These are phyloP conservation scores for Ammopiptanthus mongolicus DNA, from an alignment of 306 rosid species.

Conservation along the genomic window DNA sequence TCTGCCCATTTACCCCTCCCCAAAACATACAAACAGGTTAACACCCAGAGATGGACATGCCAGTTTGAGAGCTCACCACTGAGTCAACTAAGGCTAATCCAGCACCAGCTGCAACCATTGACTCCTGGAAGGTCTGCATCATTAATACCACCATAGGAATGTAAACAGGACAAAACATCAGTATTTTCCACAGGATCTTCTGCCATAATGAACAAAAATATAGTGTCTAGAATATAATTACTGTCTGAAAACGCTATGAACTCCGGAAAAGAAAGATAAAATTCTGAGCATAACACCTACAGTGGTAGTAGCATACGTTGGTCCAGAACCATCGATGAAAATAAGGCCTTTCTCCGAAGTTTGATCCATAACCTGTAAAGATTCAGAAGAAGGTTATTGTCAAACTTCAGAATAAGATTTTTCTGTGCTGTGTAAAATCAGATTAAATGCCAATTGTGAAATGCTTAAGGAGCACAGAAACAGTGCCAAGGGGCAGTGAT, in stretches of 20 bases:
- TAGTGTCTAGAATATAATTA: slow-evolving; percentile 1
- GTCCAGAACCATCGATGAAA: slow-evolving; percentile 77
- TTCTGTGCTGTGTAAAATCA: background rate
- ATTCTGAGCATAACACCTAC: slow-evolving; percentile 38
- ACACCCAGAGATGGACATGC: slow-evolving; percentile 46
- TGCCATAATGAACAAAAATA: background rate
- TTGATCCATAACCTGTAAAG: slow-evolving; percentile 65
- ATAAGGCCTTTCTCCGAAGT: slow-evolving; percentile 72
- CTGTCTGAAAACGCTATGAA: slow-evolving; percentile 2
- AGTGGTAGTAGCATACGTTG: slow-evolving; percentile 89
- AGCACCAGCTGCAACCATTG: slow-evolving; percentile 80
- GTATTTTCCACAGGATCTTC: background rate
- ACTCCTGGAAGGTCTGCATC: slow-evolving; percentile 87
- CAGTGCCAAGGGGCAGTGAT: background rate
- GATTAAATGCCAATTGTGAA: background rate
- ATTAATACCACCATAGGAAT: slow-evolving; percentile 37
- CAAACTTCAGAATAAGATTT: slow-evolving; percentile 5
- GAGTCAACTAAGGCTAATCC: slow-evolving; percentile 84
- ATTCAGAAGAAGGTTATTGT: slow-evolving; percentile 1
- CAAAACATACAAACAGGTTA: slow-evolving; percentile 30
- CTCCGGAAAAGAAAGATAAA: slow-evolving; percentile 15
- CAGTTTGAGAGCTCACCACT: slow-evolving; percentile 80
- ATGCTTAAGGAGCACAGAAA: background rate
- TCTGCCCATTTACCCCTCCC: slow-evolving; percentile 36
- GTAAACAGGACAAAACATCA: background rate